Base-by-base conservation (phyloP, 768 basidiomycete genomes). In the Cantharellus cinnabarinus region DNA sequence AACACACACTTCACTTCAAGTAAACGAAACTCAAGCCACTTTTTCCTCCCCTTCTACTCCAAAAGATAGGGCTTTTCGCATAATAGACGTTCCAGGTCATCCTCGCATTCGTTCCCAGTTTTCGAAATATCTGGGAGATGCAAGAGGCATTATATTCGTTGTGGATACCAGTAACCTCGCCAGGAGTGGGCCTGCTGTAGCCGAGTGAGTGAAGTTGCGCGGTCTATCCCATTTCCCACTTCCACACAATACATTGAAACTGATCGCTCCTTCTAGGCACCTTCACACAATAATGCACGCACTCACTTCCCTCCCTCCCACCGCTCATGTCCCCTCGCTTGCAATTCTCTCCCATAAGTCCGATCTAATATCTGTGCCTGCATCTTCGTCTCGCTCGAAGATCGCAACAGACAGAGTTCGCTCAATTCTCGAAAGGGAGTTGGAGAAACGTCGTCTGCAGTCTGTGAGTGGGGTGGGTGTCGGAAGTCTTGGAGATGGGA, bases 11-110 rank as follows among this genome's bases (percentile, higher is more conserved):
- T 89, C 88, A 0, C 72, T 90, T 66, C 88, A 90, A 67, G 74
- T 76, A 3, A 90, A 87, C 67, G 70, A 74, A 0, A 76, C 78
- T 3, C 63, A 74, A 3, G 2, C 66, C 69, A 3, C 62, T 71
- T 2, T 72, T 71, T 50, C 62, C n/a, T 41, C 42, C 35, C 29
- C 77, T 75, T 63, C 66, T 69, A 10, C 66, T 83, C 51, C 76
- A 73, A 44, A 69, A 50, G 41, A 35, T 42, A 5, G 53, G 42
- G 39, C 15, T 40, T 34, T 42, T 57, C 41, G 54, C 4, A 35
- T 85, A 7, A 71, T 88, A 15, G 88, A 90, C 68, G 70, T 90
- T 48, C 88, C 88, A 4, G 88, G 88, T n/a, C 88, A 90, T 67
- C 83, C 87, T 5, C 77, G 88, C 48, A 76, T 90, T 59, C 71